A percentile compares a stretch with the other conserved stretches of the same genome.
Evolutionary conservation across 2,329 filamentous ascomycete genomes (phyloP).

Genomic region (Penicillium fuscoglaucum): DNA sequence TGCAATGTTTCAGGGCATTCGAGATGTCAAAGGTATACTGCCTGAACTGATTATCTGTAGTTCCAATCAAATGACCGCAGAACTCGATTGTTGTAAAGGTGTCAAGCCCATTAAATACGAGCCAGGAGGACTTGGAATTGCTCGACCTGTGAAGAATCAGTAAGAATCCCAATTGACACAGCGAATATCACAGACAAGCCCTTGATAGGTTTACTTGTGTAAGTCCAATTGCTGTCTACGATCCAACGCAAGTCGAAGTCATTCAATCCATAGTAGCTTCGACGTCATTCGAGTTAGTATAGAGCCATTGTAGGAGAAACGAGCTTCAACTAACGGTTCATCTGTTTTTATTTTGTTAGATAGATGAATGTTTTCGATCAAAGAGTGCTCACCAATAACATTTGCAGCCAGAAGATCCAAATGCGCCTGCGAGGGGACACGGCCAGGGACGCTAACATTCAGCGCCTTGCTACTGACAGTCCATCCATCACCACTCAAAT

Average conservation of each 20-base stretch:
- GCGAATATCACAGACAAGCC: slow-evolving; percentile 38
- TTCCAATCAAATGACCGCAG: slow-evolving; percentile 56
- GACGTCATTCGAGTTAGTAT: neutral
- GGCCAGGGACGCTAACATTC: slow-evolving; percentile 56
- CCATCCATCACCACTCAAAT: slow-evolving; percentile 48
- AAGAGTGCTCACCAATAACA: slow-evolving; percentile 52
- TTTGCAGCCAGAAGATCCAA: slow-evolving; percentile 57
- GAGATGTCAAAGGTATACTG: slow-evolving; percentile 63
- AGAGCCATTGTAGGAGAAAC: slow-evolving; percentile 2
- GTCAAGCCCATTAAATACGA: slow-evolving; percentile 63
- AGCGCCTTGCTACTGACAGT: slow-evolving; percentile 47
- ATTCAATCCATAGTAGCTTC: slow-evolving; percentile 55
- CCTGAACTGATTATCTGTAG: slow-evolving; percentile 63
- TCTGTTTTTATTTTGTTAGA: slow-evolving; percentile 22
- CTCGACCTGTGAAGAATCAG: slow-evolving; percentile 22
- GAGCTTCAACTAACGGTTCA: slow-evolving; percentile 33
- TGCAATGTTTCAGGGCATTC: slow-evolving; percentile 46
- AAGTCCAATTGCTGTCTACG: slow-evolving; percentile 61
- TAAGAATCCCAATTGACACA: neutral
- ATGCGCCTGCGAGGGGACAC: slow-evolving; percentile 60
- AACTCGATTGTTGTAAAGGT: slow-evolving; percentile 60
- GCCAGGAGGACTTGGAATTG: slow-evolving; percentile 49
- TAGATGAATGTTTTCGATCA: neutral
- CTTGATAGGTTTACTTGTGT: slow-evolving; percentile 51
- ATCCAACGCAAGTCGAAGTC: slow-evolving; percentile 63